phyloP scores from a whole-genome alignment of 441 rosid species.

The Hypseocharis bilobata region DNA sequence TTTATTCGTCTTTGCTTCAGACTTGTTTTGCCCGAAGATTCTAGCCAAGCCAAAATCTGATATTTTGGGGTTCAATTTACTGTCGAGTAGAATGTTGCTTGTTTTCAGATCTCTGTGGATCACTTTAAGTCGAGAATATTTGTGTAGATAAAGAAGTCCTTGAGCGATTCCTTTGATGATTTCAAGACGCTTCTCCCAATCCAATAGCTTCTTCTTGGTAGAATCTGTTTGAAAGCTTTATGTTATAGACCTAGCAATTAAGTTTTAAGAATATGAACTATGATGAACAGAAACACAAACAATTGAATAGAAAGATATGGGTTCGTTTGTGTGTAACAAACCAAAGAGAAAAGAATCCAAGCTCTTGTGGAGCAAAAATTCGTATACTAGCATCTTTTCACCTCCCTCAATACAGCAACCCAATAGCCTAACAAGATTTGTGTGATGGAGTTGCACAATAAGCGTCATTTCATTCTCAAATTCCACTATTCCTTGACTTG shows the following conservation, averaged over 20 bases:
- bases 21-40: background rate
- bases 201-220: background rate
- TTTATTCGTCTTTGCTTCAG: background rate
- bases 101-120: background rate
- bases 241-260: background rate
- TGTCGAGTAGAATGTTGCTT: background rate
- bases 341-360: slow-evolving; percentile 2
- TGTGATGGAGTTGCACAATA: background rate
- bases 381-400: background rate
- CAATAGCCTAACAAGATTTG: background rate
- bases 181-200: slow-evolving; percentile 3
- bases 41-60: background rate
- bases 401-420: background rate
- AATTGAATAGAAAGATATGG: background rate
- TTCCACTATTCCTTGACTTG: background rate
- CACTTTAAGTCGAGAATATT: background rate
- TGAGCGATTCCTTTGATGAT: background rate
- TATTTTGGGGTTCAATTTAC: background rate
- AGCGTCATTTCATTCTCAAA: background rate
- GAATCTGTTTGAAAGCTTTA: background rate
- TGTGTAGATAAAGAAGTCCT: background rate
- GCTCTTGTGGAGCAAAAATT: background rate
- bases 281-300: background rate
- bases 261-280: background rate
- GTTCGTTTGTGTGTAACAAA: background rate